Evolutionary conservation across 2,329 filamentous ascomycete species (phyloP), one percentile per base, ranked within the genome.

Genomic region (Ophiocordyceps polyrhachis-furcata): DNA sequence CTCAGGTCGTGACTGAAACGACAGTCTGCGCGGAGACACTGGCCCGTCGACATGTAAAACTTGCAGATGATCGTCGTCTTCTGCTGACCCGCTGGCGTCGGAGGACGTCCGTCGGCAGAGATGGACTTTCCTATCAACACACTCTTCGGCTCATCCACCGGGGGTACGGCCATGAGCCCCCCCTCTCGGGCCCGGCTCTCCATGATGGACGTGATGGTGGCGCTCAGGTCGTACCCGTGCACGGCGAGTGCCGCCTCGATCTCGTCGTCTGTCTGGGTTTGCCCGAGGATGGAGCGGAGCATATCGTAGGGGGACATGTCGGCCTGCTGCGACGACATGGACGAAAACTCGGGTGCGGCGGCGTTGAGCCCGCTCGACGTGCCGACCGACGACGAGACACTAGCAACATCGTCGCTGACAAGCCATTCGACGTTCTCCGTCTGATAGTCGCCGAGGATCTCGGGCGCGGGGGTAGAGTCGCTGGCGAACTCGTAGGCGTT

Each of bases 281-380:
- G 86, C 42, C 89, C 86, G 23, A 98, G 70, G 38, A 98, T 93
- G 6, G 89, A 95, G 49, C 91, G 83, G 46, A 98, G 71, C 76
- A 98, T 96, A 58, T 98, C 91, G 62, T 95, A 94, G 1, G 91
- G 89, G 47, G 85, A 93, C 89, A 98, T 96, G 56, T 96, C 88
- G 46, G 78, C 76, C 56, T 83, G 82, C 58, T 81, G 75, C 43
- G 71, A 65, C 29, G 71, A 68, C 58, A 66, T 59, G 49, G 64
- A 67, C 1, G 73, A 71, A 53, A 76, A 95, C 59, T 95, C 87
- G 21, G 88, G 82, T 5, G 85, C 85, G 14, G 81, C 81, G 40
- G 79, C 81, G 55, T 86, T 88, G 48, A 89, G 71, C 31, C 75
- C 78, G 51, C 79, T 86, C 15, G 81, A 70, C 11, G 74, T 76